A percentile compares a stretch with the other conserved stretches of the same genome.
These are phyloP conservation scores for Dactylorhiza incarnata DNA, from an alignment of 106 monocot genomes.

Conservation along the genomic window DNA sequence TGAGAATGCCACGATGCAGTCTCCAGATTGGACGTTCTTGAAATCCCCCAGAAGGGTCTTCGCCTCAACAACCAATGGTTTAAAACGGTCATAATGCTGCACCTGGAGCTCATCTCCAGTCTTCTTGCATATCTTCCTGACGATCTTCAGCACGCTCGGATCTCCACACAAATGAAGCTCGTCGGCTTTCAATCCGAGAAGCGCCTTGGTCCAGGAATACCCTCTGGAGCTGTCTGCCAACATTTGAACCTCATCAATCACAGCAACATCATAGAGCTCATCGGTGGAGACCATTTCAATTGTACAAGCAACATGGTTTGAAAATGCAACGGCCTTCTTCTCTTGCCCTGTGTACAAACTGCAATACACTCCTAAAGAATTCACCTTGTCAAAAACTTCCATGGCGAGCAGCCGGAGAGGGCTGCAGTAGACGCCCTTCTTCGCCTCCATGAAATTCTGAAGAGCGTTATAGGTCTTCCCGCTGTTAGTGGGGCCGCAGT, in stretches of 20 bases:
- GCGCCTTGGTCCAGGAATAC: constrained; percentile 81
- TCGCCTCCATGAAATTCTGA: constrained; percentile 66
- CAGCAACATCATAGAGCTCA: constrained; percentile 75
- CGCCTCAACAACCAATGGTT: constrained; percentile 91
- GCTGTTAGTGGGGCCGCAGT: constrained; percentile 97
- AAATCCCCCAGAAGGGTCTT: constrained; percentile 74
- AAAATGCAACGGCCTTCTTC: constrained; percentile 70
- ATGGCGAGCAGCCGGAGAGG: constrained; percentile 88
- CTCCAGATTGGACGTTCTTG: constrained; percentile 72
- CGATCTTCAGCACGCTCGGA: constrained; percentile 74
- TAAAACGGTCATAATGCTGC: constrained; percentile 69
- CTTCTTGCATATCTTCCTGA: constrained; percentile 60
- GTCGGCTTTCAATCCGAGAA: constrained; percentile 91
- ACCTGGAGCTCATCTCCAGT: constrained; percentile 83
- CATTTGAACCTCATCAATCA: constrained; percentile 97
- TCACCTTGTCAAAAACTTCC: constrained; percentile 97
- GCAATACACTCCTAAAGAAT: constrained; percentile 79
- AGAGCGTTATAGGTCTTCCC: constrained; percentile 96
- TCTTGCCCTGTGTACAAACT: constrained; percentile 89
- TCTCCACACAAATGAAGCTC: constrained; percentile 98
- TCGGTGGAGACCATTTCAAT: constrained; percentile 87
- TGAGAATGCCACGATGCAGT: constrained; percentile 94
- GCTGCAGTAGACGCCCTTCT: constrained; percentile 76
- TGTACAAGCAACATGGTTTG: constrained; percentile 80
- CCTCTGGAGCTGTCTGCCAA: constrained; percentile 70